Base-by-base conservation (phyloP, 768 basidiomycete genomes). In the Collybiopsis confluens region DNA sequence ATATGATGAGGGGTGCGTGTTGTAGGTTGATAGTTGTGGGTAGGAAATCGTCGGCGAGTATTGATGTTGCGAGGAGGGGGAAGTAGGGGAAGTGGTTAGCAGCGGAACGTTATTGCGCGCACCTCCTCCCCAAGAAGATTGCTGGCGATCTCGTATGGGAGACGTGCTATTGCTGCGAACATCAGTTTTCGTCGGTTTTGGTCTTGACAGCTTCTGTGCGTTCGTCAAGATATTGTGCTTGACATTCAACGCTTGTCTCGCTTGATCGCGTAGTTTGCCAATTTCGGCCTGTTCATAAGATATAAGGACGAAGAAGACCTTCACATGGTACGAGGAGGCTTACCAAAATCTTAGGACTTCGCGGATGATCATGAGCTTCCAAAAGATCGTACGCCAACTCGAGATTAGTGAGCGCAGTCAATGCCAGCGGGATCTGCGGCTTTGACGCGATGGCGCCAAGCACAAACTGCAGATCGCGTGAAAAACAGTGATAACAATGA, bases 371-470 rank as follows among this genome's bases (percentile, higher is more conserved):
- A 3, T 78, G 72, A 2, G 72, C 72, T 36, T 73, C 69, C 60
- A 88, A 86, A 10, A 88, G 64, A 51, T 73, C 76, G 58, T 74
- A 76, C 0, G 83, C 85, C 2, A 79, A 76, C 49, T 86, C 85
- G 15, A 88, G 66, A 62, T 86, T 80, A 2, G 80, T 79, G 18
- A 85, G 64, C 2, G 86, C 85, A 49, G 84, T 85, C 1, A 77
- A 81, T 6, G 86, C 79, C n/a, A 88, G 64, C 7, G 79, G 78
- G 77, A 86, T 82, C 36, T 73, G 73, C 9, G 83, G 76, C 57
- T 86, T 86, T 30, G 78, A 74, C 1, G 84, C 82, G 46, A 88
- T 86, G 2, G 83, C 80, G 15, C 85, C 85, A 40, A 88, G 70
- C 1, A 87, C 84, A 58, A 87, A 82, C 86, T 88, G 46, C 20